Percentiles rank a stretch among this genome's conserved stretches.
phyloP scores from a whole-genome alignment of 2,329 filamentous ascomycete genomes.

The Ceratocystis eucalypticola region DNA sequence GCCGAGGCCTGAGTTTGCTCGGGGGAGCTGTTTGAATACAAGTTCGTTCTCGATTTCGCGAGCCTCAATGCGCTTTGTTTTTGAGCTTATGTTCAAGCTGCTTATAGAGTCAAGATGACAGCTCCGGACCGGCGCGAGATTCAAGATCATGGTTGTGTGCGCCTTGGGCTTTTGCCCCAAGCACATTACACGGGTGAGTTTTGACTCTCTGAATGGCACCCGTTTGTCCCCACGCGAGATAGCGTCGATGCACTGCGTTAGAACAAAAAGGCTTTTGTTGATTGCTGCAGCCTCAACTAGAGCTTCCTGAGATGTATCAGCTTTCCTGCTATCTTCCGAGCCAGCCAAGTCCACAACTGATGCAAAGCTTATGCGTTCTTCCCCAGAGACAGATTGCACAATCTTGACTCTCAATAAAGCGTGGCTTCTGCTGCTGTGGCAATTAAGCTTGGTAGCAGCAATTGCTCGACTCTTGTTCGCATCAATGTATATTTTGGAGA shows the following conservation, averaged over 20 bases:
- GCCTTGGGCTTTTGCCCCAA: conserved; percentile 81
- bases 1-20: conserved; percentile 33
- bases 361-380: conserved; percentile 63
- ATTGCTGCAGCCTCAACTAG: conserved; percentile 93
- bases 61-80: conserved; percentile 91
- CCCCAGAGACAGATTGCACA: conserved; percentile 56
- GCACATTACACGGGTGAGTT: conserved; percentile 91
- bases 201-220: conserved; percentile 87
- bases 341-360: conserved; percentile 92
- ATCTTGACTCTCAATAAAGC: conserved; percentile 85
- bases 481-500: conserved; percentile 79
- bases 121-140: conserved; percentile 77
- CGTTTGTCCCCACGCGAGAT: conserved; percentile 63
- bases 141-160: conserved; percentile 91
- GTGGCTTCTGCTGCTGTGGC: conserved; percentile 78
- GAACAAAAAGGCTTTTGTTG: conserved; percentile 91
- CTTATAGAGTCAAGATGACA: conserved; percentile 91
- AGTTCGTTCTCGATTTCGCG: conserved; percentile 93
- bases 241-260: conserved; percentile 90
- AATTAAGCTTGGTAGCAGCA: conserved; percentile 81
- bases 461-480: conserved; percentile 84
- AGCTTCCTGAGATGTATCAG: conserved; percentile 84
- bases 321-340: conserved; percentile 87
- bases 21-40: conserved; percentile 63
- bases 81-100: conserved; percentile 86